Evolutionary conservation across 78 protist species (phyloP).

Genomic region (Isochrysis galbana): DNA sequence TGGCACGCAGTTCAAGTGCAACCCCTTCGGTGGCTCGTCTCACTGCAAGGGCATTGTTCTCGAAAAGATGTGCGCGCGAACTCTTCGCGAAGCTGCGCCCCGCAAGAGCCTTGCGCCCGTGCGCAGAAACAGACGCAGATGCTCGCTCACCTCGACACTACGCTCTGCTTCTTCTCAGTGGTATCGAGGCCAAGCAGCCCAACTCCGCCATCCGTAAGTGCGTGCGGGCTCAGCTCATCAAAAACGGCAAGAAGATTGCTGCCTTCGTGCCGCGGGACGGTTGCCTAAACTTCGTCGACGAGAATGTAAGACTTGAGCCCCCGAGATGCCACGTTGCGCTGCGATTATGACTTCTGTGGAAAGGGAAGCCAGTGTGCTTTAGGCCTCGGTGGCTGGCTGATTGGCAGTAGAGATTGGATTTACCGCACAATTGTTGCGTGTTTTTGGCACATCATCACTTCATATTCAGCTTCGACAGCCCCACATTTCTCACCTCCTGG

Average conservation of each 20-base stretch:
- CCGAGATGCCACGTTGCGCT: not conserved
- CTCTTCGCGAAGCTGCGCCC: not conserved
- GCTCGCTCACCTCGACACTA: too few species aligned
- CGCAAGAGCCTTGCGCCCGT: too few species aligned
- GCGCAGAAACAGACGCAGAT: too few species aligned
- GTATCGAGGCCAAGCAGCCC: constrained; percentile 99
- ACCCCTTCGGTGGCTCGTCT: constrained; percentile 98
- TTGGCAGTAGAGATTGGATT: too few species aligned
- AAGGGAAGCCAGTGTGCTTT: too few species aligned
- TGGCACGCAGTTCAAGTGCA: constrained; percentile 87
- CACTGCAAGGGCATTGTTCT: constrained; percentile 99
- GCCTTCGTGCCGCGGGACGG: constrained; percentile 99
- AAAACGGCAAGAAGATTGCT: constrained; percentile 99
- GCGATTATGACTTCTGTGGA: too few species aligned
- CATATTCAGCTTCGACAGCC: too few species aligned
- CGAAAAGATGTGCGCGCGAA: constrained; percentile 81
- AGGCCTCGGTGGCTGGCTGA: too few species aligned
- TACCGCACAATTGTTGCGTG: too few species aligned
- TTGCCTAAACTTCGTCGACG: constrained; percentile 97
- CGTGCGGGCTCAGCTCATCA: constrained; percentile 99
- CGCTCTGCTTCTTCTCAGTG: constrained; percentile 59
- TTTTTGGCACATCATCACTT: too few species aligned
- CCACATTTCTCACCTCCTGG: too few species aligned
- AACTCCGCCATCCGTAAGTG: constrained; percentile 99
- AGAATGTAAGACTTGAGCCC: constrained; percentile 75